A percentile compares a stretch with the other conserved stretches of the same genome.
Conservation (phyloP, 2,329 filamentous ascomycete species). For the Pseudocercospora vitis region DNA sequence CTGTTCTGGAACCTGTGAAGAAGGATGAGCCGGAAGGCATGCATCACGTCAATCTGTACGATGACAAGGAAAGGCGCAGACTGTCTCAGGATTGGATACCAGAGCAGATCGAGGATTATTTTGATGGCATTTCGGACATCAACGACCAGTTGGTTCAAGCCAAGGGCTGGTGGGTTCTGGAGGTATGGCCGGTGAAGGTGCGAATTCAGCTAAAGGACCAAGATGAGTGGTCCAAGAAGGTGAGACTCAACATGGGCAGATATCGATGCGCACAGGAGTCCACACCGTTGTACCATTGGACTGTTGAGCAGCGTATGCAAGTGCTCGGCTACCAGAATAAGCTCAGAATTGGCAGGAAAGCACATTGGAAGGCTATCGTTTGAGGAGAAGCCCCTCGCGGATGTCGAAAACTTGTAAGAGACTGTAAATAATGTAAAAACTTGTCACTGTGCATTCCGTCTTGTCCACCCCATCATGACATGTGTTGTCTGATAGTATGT, state of each 20-base stretch:
- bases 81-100: slow-evolving; percentile 35
- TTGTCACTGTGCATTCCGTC: no score
- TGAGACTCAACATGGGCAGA: slow-evolving; percentile 42
- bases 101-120: slow-evolving; percentile 47
- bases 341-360: slow-evolving; percentile 34
- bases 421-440: background rate
- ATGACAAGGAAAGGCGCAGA: slow-evolving; percentile 22
- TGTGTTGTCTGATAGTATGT: no score
- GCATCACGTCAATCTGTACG: slow-evolving; percentile 29
- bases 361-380: slow-evolving; percentile 39
- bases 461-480: no score
- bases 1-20: slow-evolving; percentile 25
- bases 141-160: slow-evolving; percentile 44
- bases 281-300: slow-evolving; percentile 48
- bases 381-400: slow-evolving; percentile 8
- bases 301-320: slow-evolving; percentile 41
- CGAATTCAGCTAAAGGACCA: slow-evolving; percentile 35
- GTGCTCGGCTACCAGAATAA: slow-evolving; percentile 40
- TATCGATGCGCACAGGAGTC: slow-evolving; percentile 41
- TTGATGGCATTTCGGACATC: slow-evolving; percentile 44
- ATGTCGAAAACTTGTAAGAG: background rate
- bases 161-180: slow-evolving; percentile 47
- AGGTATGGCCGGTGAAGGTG: slow-evolving; percentile 47
- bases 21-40: slow-evolving; percentile 27
- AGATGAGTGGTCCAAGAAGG: slow-evolving; percentile 42